Percentiles rank a stretch among this genome's conserved stretches.
Conservation (phyloP, 2,329 filamentous ascomycete genomes). For the Dryadomyces quercivorus region DNA sequence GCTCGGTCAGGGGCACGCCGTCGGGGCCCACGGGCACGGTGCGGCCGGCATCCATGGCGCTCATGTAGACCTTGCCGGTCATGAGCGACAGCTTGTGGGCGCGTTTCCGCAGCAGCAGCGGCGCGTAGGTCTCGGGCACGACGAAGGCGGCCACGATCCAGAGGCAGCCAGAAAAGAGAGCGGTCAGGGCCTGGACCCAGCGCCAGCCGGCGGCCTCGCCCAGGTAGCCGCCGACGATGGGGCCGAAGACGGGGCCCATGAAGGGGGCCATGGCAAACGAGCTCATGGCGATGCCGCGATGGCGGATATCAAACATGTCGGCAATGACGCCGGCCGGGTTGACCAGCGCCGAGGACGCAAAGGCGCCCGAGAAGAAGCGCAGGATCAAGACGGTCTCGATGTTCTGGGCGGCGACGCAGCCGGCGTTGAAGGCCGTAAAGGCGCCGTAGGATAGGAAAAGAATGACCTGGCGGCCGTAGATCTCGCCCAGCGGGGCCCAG, state of each 20-base stretch:
- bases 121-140: slow-evolving; percentile 21
- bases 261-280: slow-evolving; percentile 74
- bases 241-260: slow-evolving; percentile 55
- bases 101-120: slow-evolving; percentile 39
- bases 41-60: not conserved
- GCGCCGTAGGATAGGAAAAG: not conserved
- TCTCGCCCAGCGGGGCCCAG: slow-evolving; percentile 31
- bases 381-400: slow-evolving; percentile 48
- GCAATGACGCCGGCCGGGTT: slow-evolving; percentile 52
- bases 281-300: slow-evolving; percentile 40
- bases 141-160: slow-evolving; percentile 14
- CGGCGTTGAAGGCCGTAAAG: slow-evolving; percentile 6
- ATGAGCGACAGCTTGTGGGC: slow-evolving; percentile 26
- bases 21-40: not conserved
- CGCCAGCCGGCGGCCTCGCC: slow-evolving; percentile 17
- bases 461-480: slow-evolving; percentile 7
- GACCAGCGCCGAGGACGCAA: slow-evolving; percentile 48
- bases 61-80: slow-evolving; percentile 25
- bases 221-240: slow-evolving; percentile 25
- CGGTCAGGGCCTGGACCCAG: slow-evolving; percentile 11
- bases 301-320: slow-evolving; percentile 43
- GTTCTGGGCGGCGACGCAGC: slow-evolving; percentile 20
- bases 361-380: slow-evolving; percentile 53
- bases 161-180: slow-evolving; percentile 15
- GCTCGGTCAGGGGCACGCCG: not conserved